phyloP scores from a whole-genome alignment of 257 asterid genomes.

The Thymus mandschuricus region DNA sequence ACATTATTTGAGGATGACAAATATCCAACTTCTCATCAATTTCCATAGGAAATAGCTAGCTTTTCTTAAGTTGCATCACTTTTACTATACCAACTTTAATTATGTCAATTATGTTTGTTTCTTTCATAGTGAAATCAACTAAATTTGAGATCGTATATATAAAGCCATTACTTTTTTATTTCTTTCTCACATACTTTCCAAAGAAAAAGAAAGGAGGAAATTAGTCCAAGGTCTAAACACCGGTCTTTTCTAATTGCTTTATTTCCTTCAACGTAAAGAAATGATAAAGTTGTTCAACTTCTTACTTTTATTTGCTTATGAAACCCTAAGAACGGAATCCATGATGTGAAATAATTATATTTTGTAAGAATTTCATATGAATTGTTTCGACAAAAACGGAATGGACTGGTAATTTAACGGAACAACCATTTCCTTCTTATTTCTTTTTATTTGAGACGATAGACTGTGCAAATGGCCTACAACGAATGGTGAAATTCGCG shows the following conservation, averaged over 20 bases:
- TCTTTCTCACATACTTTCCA: not conserved
- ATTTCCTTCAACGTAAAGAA: slow-evolving; percentile 13
- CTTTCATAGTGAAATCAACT: slow-evolving; percentile 26
- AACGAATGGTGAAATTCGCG: too few species aligned
- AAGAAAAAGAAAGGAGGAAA: slow-evolving; percentile 12
- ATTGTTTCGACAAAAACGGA: too few species aligned
- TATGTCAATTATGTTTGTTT: slow-evolving; percentile 19
- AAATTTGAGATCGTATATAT: not conserved
- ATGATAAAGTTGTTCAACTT: not conserved
- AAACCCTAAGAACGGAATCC: too few species aligned
- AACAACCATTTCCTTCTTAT: too few species aligned
- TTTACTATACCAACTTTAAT: slow-evolving; percentile 24
- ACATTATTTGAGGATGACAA: too few species aligned
- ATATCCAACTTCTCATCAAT: slow-evolving; percentile 27
- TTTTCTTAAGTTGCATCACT: not conserved
- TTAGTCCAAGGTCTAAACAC: not conserved
- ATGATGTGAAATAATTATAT: too few species aligned
- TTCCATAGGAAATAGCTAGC: slow-evolving; percentile 30
- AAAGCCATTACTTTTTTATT: slow-evolving; percentile 11
- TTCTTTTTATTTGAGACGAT: too few species aligned
- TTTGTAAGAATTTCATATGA: too few species aligned
- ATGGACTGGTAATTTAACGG: too few species aligned
- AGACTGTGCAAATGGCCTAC: too few species aligned
- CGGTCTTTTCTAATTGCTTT: slow-evolving; percentile 19
- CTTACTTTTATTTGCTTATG: not conserved